Percentiles rank a stretch among this genome's conserved stretches.
These are phyloP conservation scores for Geosmithia putterillii DNA, from an alignment of 2,329 filamentous ascomycete species.

Conservation along the genomic window DNA sequence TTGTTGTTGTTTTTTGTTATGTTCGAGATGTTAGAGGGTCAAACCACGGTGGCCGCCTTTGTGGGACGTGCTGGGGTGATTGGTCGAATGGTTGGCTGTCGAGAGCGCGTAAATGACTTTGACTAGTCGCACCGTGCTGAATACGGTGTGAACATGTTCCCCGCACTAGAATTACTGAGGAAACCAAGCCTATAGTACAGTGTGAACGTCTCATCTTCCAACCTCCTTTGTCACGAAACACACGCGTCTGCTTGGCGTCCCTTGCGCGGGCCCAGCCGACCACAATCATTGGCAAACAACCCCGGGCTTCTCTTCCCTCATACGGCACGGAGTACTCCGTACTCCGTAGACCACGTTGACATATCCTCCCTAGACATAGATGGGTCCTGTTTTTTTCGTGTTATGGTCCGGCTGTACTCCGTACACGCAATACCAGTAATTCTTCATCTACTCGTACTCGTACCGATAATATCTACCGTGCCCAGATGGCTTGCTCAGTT, in stretches of 20 bases:
- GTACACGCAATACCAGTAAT: too few relatives aligned
- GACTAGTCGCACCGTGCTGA: background rate
- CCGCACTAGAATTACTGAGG: background rate
- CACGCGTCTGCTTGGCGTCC: constrained; percentile 1
- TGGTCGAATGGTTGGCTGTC: background rate
- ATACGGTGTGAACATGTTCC: background rate
- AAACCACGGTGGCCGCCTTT: background rate
- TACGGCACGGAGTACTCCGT: too few relatives aligned
- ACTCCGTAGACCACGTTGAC: background rate
- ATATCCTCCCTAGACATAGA: background rate
- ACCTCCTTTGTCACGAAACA: background rate
- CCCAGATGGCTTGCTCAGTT: too few relatives aligned
- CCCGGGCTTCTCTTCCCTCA: background rate
- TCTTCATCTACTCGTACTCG: too few relatives aligned
- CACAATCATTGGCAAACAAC: background rate
- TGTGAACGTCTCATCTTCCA: background rate
- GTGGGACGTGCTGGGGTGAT: background rate
- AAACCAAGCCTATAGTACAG: background rate
- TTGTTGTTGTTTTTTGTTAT: constrained; percentile 1
- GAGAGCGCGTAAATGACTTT: background rate
- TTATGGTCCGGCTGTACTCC: background rate
- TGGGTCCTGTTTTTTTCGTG: background rate
- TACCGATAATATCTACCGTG: too few relatives aligned
- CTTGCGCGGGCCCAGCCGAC: background rate
- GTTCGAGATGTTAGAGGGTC: background rate